Percentiles rank a stretch among this genome's conserved stretches.
phyloP scores from a whole-genome alignment of 768 basidiomycete species.

The Leccinum arenicola region DNA sequence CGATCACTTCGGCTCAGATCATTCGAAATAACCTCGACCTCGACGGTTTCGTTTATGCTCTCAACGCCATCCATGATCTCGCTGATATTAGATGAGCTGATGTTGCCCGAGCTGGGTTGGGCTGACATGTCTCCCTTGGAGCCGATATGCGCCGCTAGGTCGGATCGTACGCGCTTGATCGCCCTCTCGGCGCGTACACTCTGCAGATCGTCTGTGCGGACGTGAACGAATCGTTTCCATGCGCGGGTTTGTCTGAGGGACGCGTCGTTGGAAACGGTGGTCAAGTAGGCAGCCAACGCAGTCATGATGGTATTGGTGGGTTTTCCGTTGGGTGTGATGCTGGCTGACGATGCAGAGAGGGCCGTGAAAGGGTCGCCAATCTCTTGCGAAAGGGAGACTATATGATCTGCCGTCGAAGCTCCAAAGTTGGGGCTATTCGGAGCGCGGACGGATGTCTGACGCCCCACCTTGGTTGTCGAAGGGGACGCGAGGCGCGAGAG shows the following conservation, averaged over 20 bases:
- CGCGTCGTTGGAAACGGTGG: slow-evolving; percentile 67
- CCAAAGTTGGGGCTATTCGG: slow-evolving; percentile 32
- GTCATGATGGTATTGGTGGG: slow-evolving; percentile 53
- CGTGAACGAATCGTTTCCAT: slow-evolving; percentile 86
- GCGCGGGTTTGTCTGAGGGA: slow-evolving; percentile 59
- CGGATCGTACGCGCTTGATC: slow-evolving; percentile 83
- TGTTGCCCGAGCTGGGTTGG: slow-evolving; percentile 19
- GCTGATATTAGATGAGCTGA: slow-evolving; percentile 32
- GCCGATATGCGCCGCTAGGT: slow-evolving; percentile 70
- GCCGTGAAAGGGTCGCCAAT: slow-evolving; percentile 58
- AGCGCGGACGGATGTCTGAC: slow-evolving; percentile 38
- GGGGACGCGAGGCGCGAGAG: slow-evolving; percentile 82
- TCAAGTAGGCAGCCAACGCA: slow-evolving; percentile 76
- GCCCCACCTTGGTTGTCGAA: slow-evolving; percentile 49
- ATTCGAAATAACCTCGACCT: slow-evolving; percentile 20
- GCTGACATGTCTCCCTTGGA: slow-evolving; percentile 31
- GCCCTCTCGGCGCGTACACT: slow-evolving; percentile 84
- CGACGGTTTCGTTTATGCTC: slow-evolving; percentile 27
- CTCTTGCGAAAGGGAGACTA: slow-evolving; percentile 54
- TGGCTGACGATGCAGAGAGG: slow-evolving; percentile 32
- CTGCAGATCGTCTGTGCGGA: slow-evolving; percentile 84
- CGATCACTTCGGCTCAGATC: slow-evolving; percentile 15
- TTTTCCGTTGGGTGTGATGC: slow-evolving; percentile 19
- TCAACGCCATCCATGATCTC: slow-evolving; percentile 32
- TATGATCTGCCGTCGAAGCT: slow-evolving; percentile 33